Conservation (phyloP, 1,139 yeast species). For the Arxiozyma slooffiae region DNA sequence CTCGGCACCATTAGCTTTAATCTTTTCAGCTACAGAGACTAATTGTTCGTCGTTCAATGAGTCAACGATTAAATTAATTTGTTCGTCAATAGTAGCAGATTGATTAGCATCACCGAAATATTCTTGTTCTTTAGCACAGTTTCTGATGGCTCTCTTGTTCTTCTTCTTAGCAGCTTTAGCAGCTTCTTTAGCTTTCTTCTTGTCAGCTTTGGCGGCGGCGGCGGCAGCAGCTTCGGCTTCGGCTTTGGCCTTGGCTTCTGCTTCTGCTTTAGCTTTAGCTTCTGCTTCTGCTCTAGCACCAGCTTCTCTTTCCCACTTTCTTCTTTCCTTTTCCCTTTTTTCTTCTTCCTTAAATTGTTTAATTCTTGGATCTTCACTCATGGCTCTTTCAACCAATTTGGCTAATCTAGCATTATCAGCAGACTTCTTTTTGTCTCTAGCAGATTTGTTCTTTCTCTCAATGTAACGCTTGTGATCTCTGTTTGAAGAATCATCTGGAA, state of each 20-base stretch:
- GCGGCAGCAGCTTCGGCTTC: slow-evolving; percentile 62
- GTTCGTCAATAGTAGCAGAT: slow-evolving; percentile 64
- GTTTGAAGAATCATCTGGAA: slow-evolving; percentile 97
- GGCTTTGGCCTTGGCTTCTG: slow-evolving; percentile 69
- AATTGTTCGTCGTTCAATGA: slow-evolving; percentile 68
- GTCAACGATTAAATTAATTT: slow-evolving; percentile 69
- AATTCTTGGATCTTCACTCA: slow-evolving; percentile 88
- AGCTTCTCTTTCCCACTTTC: slow-evolving; percentile 97
- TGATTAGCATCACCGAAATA: slow-evolving; percentile 72
- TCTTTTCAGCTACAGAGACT: slow-evolving; percentile 56
- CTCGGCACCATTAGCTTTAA: slow-evolving; percentile 39
- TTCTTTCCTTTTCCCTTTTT: slow-evolving; percentile 87
- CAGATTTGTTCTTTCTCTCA: slow-evolving; percentile 93
- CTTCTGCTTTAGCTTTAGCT: slow-evolving; percentile 78
- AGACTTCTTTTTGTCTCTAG: slow-evolving; percentile 94
- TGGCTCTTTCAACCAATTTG: slow-evolving; percentile 80
- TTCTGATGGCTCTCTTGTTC: slow-evolving; percentile 88
- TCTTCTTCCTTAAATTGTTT: slow-evolving; percentile 87
- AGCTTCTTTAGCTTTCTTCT: slow-evolving; percentile 93
- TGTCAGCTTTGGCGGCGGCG: slow-evolving; percentile 48
- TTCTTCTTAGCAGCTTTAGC: slow-evolving; percentile 95
- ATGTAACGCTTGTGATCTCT: slow-evolving; percentile 98
- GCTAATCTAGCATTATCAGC: slow-evolving; percentile 90
- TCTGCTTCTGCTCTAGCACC: slow-evolving; percentile 95
- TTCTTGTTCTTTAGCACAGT: slow-evolving; percentile 69